Conservation (phyloP, 257 asterid genomes). For the Nicotiana knightiana region DNA sequence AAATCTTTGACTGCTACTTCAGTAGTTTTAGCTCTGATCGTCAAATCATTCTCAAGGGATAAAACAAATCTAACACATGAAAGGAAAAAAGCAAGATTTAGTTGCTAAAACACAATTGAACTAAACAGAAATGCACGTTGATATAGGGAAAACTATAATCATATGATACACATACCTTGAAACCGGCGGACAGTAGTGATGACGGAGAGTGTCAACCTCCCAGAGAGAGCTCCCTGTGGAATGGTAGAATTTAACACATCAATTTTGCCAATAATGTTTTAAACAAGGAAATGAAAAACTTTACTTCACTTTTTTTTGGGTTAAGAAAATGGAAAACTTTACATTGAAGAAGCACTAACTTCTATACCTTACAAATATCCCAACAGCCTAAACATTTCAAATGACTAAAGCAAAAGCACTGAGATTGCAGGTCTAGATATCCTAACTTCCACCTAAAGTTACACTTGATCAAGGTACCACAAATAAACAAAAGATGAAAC, state of each 20-base stretch:
- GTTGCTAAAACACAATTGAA: background rate
- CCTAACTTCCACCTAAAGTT: background rate
- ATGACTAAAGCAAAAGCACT: background rate
- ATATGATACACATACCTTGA: constrained; percentile 46
- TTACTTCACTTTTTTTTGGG: no score
- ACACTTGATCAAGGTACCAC: background rate
- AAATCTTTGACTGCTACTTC: constrained; percentile 82
- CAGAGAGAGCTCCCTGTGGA: constrained; percentile 86
- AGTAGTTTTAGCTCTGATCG: constrained; percentile 57
- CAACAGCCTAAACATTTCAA: background rate
- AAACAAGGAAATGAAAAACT: background rate
- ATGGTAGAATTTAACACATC: constrained; percentile 12
- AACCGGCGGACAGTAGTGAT: constrained; percentile 84
- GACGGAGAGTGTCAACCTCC: constrained; percentile 85
- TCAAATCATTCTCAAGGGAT: constrained; percentile 80
- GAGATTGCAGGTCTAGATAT: background rate
- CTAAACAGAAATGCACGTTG: background rate
- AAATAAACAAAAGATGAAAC: background rate
- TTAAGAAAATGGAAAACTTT: background rate
- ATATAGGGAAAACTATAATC: background rate
- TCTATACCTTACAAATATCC: background rate
- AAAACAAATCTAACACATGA: constrained; percentile 47
- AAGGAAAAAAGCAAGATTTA: background rate
- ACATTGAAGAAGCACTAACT: background rate
- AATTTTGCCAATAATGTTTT: background rate